Base-by-base conservation (phyloP, 345 rosid genomes). In the Aquilaria sinensis region DNA sequence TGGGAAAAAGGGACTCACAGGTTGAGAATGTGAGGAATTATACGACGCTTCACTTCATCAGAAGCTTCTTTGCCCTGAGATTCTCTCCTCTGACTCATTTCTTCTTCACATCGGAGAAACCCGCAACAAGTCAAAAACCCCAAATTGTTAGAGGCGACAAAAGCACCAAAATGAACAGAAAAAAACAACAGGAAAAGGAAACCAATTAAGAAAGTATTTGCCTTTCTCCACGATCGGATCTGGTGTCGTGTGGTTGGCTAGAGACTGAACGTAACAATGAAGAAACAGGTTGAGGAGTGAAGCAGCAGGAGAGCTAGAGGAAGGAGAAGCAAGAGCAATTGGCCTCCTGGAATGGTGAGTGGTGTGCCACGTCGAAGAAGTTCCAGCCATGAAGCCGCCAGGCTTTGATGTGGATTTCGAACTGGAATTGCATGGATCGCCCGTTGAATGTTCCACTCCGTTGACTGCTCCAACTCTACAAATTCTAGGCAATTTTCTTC, bases 11-110 rank as follows among this genome's bases (percentile, higher is more conserved):
- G 43, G 12, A 61, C 94, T 78, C 41, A 88, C 97, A 91, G 57
- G 72, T 83, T 91, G 65, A 88, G 92, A 62, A 91, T 67, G 65
- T 83, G 97, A 64, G 96, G 96, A 56, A 91, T 71, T 61, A 88
- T 80, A 56, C 55, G 59, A 3, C 56, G 74, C 53, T 61, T 68
- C 29, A 30, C n/a, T n/a, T 57, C 63, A n/a, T 86, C 87, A 53
- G 70, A 81, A 30, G 86, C 84, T 65, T 73, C 84, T 71, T 86
- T 81, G 34, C 72, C 69, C 50, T 47, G 29, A 60, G 79, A 34
- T 61, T 85, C 93, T 73, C 76, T 67, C 45, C 8, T 67, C 23
- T 51, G 70, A 67, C 74, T 83, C 80, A 14, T 50, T 62, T 30
- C 54, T 31, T 67, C 55, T 54, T 73, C 60, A 60, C 49, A 51